These are phyloP conservation scores for Kluyveromyces siamensis DNA, from an alignment of 805 yeast species.

Conservation along the genomic window DNA sequence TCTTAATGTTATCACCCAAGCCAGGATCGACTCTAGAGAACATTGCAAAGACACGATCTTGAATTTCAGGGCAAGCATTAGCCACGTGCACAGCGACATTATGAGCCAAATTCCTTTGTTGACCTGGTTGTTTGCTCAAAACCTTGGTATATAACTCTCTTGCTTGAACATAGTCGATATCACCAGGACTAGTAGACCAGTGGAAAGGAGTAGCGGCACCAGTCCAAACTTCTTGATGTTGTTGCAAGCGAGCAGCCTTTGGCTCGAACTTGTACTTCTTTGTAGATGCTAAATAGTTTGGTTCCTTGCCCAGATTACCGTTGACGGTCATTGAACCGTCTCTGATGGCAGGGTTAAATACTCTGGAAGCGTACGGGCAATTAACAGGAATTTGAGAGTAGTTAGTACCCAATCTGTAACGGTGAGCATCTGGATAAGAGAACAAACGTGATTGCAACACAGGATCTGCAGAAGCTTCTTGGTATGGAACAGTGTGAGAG, in stretches of 20 bases:
- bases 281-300: slow-evolving; percentile 59
- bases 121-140: slow-evolving; percentile 67
- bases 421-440: slow-evolving; percentile 79
- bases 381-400: slow-evolving; percentile 84
- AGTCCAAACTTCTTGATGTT: slow-evolving; percentile 70
- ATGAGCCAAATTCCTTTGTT: slow-evolving; percentile 74
- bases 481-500: slow-evolving; percentile 75
- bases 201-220: slow-evolving; percentile 81
- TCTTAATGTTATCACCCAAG: slow-evolving; percentile 59
- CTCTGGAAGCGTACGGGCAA: slow-evolving; percentile 56
- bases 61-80: slow-evolving; percentile 65
- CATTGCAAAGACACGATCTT: slow-evolving; percentile 69
- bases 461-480: slow-evolving; percentile 78
- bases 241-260: slow-evolving; percentile 34
- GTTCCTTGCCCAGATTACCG: slow-evolving; percentile 68
- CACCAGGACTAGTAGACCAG: slow-evolving; percentile 61
- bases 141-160: slow-evolving; percentile 63
- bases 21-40: slow-evolving; percentile 64
- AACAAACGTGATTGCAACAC: slow-evolving; percentile 74
- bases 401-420: slow-evolving; percentile 68
- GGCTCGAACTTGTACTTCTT: slow-evolving; percentile 28
- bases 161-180: slow-evolving; percentile 70
- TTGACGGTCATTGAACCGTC: slow-evolving; percentile 70
- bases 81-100: slow-evolving; percentile 70
- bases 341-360: slow-evolving; percentile 64